Evolutionary conservation across 2,329 filamentous ascomycete genomes (phyloP), one percentile per base, ranked within the genome.

Genomic region (Fusarium hainanense): DNA sequence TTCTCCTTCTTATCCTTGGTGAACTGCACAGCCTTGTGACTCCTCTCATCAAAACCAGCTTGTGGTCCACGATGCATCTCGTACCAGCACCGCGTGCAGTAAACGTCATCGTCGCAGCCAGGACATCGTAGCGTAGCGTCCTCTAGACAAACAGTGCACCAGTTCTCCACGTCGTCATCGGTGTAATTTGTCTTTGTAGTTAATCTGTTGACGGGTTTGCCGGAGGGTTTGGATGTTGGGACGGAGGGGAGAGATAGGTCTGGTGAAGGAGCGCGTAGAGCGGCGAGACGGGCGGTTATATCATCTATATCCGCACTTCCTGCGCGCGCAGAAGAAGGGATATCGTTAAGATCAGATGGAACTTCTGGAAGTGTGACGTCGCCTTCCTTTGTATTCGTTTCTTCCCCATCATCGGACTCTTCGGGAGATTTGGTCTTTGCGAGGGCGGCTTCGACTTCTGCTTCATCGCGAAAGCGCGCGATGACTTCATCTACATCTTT

Each of bases 101-200:
- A 97, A 42, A 93, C 82, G 69, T 94, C 89, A 28, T 81, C 79
- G 37, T 89, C 88, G 73, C 93, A 97, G 5, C 90, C 92, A 1
- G 89, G 76, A 76, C 93, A 97, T 60, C 85, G 85, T 28, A 96
- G 80, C 5, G 88, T 89, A 0, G 91, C 93, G 75, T 96, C 92
- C 62, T 93, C 92, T 48, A 91, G 88, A 76, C 93, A 97, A 12
- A 96, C 93, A 32, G 90, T 87, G 77, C 93, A 97, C 92, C 93
- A 97, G 2, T 85, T 88, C 43, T 90, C 89, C 66, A 90, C 85
- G 72, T 95, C 92, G 34, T 91, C 90, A 72, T 94, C 90, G 0
- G 89, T 88, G 75, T 85, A 88, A 49, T 81, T 82, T 4, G 77
- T 79, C 43, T 76, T 78, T 54, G 78, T 80, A 18, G 76, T 76